A percentile compares a stretch with the other conserved stretches of the same genome.
These are phyloP conservation scores for Aspergillus fijiensis DNA, from an alignment of 2,329 filamentous ascomycete genomes.

Conservation along the genomic window DNA sequence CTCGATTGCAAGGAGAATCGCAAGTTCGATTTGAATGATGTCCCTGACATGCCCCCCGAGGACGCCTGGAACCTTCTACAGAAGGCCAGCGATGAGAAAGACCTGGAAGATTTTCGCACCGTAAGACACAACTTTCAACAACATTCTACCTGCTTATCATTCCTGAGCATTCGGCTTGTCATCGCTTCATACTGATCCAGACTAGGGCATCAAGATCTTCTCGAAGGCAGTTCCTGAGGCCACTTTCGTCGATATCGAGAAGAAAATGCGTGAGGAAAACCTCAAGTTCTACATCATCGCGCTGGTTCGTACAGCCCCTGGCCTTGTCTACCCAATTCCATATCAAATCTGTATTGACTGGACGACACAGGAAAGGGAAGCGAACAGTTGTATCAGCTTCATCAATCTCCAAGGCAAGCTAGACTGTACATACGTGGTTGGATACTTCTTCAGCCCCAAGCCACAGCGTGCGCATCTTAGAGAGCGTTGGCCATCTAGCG, in stretches of 20 bases:
- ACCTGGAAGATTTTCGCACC: conserved; percentile 53
- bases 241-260: conserved; percentile 52
- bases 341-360: conserved; percentile 10
- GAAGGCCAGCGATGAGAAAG: conserved; percentile 49
- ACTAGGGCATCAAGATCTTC: conserved; percentile 50
- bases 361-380: conserved; percentile 40
- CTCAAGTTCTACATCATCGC: conserved; percentile 55
- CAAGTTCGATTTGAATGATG: conserved; percentile 42
- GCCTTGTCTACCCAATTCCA: background rate
- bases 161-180: too few relatives aligned
- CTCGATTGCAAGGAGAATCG: conserved; percentile 48
- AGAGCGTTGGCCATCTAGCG: conserved; percentile 49
- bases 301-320: conserved; percentile 34
- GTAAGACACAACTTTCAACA: conserved; percentile 25
- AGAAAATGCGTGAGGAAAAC: conserved; percentile 49
- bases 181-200: conserved; percentile 8
- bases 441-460: conserved; percentile 49
- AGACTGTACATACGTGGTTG: conserved; percentile 52
- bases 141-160: too few relatives aligned
- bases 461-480: conserved; percentile 48
- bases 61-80: conserved; percentile 54
- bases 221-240: conserved; percentile 49
- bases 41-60: conserved; percentile 49
- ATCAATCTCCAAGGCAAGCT: conserved; percentile 55
- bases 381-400: conserved; percentile 47